Conservation (phyloP, 495 filamentous ascomycete genomes). For the Astrothelium macrocarpum region DNA sequence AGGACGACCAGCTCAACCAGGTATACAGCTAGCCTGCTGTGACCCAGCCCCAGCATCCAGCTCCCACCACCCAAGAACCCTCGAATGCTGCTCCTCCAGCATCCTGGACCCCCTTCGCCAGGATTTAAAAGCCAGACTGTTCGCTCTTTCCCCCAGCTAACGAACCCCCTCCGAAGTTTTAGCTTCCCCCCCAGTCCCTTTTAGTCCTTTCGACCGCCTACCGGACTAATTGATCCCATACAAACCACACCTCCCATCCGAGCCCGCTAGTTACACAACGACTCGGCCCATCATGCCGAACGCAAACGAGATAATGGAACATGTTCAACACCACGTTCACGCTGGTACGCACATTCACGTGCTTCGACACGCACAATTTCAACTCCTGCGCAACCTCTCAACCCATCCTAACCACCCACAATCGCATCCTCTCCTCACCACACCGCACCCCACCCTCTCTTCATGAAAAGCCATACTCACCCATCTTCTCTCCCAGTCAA, state of each 20-base stretch:
- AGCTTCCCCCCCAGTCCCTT: neutral
- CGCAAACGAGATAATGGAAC: neutral
- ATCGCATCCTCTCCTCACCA: no score
- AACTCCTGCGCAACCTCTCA: no score
- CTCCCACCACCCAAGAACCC: neutral
- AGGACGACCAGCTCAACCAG: neutral
- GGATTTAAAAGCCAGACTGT: neutral
- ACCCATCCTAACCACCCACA: no score
- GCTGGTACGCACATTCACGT: neutral
- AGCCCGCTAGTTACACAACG: no score
- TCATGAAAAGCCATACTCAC: neutral
- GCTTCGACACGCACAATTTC: no score
- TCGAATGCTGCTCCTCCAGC: neutral
- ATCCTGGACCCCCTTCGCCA: neutral
- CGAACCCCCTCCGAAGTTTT: slow-evolving; percentile 2
- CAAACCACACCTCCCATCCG: no score
- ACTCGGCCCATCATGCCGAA: neutral
- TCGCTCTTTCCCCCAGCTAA: neutral
- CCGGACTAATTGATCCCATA: no score
- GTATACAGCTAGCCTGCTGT: neutral
- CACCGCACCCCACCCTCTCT: neutral
- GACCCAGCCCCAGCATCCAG: neutral
- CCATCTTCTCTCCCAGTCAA: slow-evolving; percentile 22
- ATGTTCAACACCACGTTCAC: slow-evolving; percentile 4
- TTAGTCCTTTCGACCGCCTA: neutral